Evolutionary conservation across 805 yeast genomes (phyloP).

Genomic region (Ogataea nakhonphanomensis): DNA sequence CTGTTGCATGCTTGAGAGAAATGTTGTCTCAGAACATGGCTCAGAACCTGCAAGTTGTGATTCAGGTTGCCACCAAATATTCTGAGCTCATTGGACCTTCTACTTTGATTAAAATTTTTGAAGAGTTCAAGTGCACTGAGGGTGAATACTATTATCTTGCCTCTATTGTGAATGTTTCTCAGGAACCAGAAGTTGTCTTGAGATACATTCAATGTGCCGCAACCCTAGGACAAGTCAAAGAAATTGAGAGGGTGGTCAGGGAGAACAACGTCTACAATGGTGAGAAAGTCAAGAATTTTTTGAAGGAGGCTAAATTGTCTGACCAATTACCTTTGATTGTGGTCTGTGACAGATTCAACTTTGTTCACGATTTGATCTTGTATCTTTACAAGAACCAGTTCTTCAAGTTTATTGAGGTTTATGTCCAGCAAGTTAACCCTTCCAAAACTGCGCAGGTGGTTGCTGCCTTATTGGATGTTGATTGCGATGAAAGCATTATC

Average conservation of each 20-base stretch:
- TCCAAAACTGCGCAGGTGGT: slow-evolving; percentile 93
- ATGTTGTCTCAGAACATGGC: slow-evolving; percentile 76
- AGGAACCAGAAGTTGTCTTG: slow-evolving; percentile 92
- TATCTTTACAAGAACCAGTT: slow-evolving; percentile 93
- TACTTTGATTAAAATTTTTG: slow-evolving; percentile 83
- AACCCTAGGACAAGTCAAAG: slow-evolving; percentile 82
- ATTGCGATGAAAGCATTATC: slow-evolving; percentile 89
- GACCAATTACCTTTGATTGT: slow-evolving; percentile 96
- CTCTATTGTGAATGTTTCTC: slow-evolving; percentile 88
- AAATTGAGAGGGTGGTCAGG: slow-evolving; percentile 92
- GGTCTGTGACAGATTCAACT: slow-evolving; percentile 90
- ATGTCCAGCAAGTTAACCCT: slow-evolving; percentile 97
- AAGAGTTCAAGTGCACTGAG: slow-evolving; percentile 87
- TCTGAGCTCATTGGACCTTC: slow-evolving; percentile 89
- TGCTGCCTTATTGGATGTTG: slow-evolving; percentile 95
- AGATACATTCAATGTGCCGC: slow-evolving; percentile 96
- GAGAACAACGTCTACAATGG: slow-evolving; percentile 94
- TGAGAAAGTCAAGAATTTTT: slow-evolving; percentile 94
- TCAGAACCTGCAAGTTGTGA: slow-evolving; percentile 87
- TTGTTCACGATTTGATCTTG: slow-evolving; percentile 88
- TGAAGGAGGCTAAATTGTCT: slow-evolving; percentile 89
- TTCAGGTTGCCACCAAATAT: slow-evolving; percentile 95
- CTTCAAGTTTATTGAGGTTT: slow-evolving; percentile 95
- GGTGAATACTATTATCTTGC: slow-evolving; percentile 94
- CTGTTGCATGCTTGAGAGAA: slow-evolving; percentile 81